phyloP scores from a whole-genome alignment of 176 grass and related monocot species.

The Paspalum notatum region DNA sequence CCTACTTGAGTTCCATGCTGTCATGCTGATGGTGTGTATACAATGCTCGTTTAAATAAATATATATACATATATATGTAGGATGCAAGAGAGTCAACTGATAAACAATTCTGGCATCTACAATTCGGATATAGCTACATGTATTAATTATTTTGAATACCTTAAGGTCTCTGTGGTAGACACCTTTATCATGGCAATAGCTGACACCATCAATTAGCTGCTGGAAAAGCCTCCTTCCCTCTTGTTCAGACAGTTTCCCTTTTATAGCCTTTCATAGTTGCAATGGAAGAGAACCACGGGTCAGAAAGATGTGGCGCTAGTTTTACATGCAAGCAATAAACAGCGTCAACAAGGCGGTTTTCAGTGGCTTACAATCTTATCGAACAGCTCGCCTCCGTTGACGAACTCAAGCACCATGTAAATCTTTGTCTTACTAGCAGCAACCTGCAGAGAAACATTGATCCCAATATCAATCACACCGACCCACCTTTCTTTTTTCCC shows the following conservation, averaged over 20 bases:
- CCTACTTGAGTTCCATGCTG: constrained; percentile 28
- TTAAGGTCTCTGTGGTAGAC: constrained; percentile 89
- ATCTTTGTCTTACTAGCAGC: constrained; percentile 89
- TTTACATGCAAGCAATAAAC: neutral
- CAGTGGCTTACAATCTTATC: constrained; percentile 76
- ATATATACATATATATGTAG: neutral
- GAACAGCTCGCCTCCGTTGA: constrained; percentile 83
- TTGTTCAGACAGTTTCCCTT: constrained; percentile 60
- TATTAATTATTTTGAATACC: constrained; percentile 34
- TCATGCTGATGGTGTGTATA: no score
- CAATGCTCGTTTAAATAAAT: no score
- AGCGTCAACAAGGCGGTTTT: neutral
- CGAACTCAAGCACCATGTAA: constrained; percentile 87
- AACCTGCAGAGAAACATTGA: constrained; percentile 48
- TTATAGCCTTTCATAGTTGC: constrained; percentile 49
- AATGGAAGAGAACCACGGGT: neutral
- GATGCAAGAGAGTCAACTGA: neutral
- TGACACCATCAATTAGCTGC: constrained; percentile 81
- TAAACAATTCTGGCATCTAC: neutral
- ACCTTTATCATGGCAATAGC: constrained; percentile 84
- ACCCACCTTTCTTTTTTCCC: neutral
- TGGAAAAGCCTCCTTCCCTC: constrained; percentile 75
- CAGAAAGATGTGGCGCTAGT: neutral
- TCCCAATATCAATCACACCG: neutral
- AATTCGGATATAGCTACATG: neutral